Evolutionary conservation across 495 filamentous ascomycete genomes (phyloP), one percentile per base, ranked within the genome.

Genomic region (Pseudevernia furfuracea): DNA sequence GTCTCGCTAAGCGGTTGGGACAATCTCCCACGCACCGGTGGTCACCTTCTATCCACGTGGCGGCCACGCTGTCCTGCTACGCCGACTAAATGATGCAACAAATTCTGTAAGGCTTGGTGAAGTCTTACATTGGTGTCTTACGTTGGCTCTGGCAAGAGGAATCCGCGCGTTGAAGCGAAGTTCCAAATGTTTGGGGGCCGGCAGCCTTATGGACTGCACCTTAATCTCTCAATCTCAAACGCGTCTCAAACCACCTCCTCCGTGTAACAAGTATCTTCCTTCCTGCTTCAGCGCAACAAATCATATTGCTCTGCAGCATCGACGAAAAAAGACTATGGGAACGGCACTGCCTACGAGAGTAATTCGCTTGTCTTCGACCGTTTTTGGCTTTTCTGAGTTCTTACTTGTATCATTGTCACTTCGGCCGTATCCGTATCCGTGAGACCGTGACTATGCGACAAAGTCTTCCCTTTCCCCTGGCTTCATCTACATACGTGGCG

Each of bases 171-270:
- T 43, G 41, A n/a, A n/a, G 8, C 41, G 15, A 21, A 15, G 43
- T 46, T 23, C 46, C 5, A 44, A 52, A 28, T 19, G 28, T 53
- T 53, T 53, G 49, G 49, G 49, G 49, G 49, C 49, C 49, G 49
- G 15, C 41, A 14, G 41, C 41, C 41, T 44, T 17, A 14, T 44
- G 12, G 12, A 44, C 41, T 17, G 41, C 15, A n/a, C 8, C 41
- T 44, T n/a, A n/a, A n/a, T n/a, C n/a, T n/a, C n/a, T n/a, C n/a
- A 39, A 4, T n/a, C 8, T 48, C 28, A 55, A 21, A 55, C 52
- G 52, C 52, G 52, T 55, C 30, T 55, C 15, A 55, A 12, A 32
- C 10, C 15, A 17, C 19, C 25, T 28, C 49, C 49, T 32, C 28
- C 25, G 28, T 55, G 30, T 55, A 19, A 55, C 28, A 55, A 55